Conservation (phyloP, 106 monocot species). For the Allium fistulosum region DNA sequence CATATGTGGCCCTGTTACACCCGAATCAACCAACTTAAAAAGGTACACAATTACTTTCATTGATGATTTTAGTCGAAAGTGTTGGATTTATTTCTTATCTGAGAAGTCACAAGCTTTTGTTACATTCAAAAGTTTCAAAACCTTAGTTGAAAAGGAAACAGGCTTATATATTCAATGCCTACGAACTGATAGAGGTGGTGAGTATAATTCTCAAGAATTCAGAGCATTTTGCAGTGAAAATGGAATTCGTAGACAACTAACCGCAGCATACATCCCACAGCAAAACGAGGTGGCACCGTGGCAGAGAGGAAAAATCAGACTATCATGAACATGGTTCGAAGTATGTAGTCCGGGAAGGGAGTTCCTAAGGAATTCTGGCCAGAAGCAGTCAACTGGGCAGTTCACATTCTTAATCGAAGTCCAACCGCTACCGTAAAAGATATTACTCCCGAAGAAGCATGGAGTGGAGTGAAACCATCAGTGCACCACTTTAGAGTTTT, state of each 20-base stretch:
- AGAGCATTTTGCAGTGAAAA: not conserved
- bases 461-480: conserved; percentile 8
- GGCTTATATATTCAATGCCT: not conserved
- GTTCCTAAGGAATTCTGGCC: conserved; percentile 18
- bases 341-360: not conserved
- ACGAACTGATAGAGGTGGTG: conserved; percentile 1
- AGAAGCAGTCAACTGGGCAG: conserved; percentile 1
- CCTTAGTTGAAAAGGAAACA: conserved; percentile 6
- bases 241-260: conserved; percentile 7
- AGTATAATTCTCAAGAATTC: conserved; percentile 6
- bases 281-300: conserved; percentile 31
- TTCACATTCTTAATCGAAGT: conserved; percentile 15
- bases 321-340: conserved; percentile 6
- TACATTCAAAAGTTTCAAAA: conserved; percentile 15
- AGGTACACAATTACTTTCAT: not conserved
- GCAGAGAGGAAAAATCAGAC: conserved; percentile 3
- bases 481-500: conserved; percentile 11
- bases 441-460: conserved; percentile 12
- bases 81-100: conserved; percentile 18
- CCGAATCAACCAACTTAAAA: not conserved
- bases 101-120: conserved; percentile 8
- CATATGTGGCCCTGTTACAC: conserved; percentile 25
- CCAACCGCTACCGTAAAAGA: conserved; percentile 5
- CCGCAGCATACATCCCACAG: conserved; percentile 17
- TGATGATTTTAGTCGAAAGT: not conserved